These are phyloP conservation scores for Barnettozyma populi DNA, from an alignment of 805 yeast genomes.

Conservation along the genomic window DNA sequence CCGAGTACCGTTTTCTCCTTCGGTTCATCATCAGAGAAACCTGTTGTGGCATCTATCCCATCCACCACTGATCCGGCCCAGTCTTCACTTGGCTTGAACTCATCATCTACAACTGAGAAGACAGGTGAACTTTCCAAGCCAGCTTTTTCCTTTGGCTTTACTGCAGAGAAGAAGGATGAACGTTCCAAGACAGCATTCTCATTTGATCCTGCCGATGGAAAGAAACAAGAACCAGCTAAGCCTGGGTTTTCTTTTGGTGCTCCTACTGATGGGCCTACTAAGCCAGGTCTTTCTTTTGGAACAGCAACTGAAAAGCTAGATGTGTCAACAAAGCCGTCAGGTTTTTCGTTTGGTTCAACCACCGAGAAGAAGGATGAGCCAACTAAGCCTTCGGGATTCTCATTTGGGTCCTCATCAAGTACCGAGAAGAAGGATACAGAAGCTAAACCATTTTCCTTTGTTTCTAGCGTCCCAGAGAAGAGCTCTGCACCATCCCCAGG, in stretches of 20 bases:
- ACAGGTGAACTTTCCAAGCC: conserved; percentile 9
- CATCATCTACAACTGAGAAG: conserved; percentile 1
- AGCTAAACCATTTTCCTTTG: conserved; percentile 4
- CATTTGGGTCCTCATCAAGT: conserved; percentile 8
- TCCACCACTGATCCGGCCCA: neutral
- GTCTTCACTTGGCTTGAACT: neutral
- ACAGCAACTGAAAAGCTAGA: neutral
- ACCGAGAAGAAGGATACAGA: conserved; percentile 8
- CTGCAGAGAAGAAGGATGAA: neutral
- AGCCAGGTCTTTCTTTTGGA: conserved; percentile 13
- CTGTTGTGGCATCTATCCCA: neutral
- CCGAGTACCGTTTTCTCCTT: conserved; percentile 6
- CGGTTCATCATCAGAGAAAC: neutral
- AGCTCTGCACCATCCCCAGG: neutral
- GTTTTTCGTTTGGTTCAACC: conserved; percentile 5
- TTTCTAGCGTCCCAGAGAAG: neutral
- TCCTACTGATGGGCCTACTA: conserved; percentile 4
- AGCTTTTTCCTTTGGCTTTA: neutral
- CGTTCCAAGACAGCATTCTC: conserved; percentile 4
- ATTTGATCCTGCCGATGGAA: conserved; percentile 6
- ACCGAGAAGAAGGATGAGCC: neutral
- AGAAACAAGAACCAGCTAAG: neutral
- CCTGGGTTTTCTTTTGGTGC: conserved; percentile 8
- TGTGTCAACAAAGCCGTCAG: neutral
- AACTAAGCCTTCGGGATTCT: conserved; percentile 6